phyloP scores from a whole-genome alignment of 2,329 filamentous ascomycete species.

The Alternaria ventricosa region DNA sequence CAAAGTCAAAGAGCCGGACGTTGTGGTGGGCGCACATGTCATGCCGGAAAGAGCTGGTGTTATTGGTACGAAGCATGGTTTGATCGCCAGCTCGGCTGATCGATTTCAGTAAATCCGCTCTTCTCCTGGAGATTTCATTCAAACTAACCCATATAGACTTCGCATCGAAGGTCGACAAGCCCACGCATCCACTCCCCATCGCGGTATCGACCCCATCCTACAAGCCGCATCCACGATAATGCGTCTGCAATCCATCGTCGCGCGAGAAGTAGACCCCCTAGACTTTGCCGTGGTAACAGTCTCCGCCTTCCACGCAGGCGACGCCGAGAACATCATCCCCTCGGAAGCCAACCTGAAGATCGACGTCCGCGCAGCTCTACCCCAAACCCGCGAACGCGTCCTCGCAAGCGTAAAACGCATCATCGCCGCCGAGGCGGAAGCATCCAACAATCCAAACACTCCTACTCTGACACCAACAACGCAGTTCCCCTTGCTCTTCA shows the following conservation, averaged over 20 bases:
- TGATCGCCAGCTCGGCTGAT: slow-evolving; percentile 53
- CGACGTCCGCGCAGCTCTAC: slow-evolving; percentile 59
- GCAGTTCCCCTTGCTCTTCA: slow-evolving; percentile 59
- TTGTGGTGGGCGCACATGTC: slow-evolving; percentile 65
- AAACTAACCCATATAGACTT: slow-evolving; percentile 49
- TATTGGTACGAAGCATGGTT: slow-evolving; percentile 51
- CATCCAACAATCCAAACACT: slow-evolving; percentile 52
- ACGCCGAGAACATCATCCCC: slow-evolving; percentile 67
- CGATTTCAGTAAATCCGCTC: slow-evolving; percentile 34
- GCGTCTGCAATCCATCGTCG: slow-evolving; percentile 65
- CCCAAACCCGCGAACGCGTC: slow-evolving; percentile 56
- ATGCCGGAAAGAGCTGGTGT: slow-evolving; percentile 53
- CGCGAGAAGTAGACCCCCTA: slow-evolving; percentile 60
- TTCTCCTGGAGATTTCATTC: not conserved
- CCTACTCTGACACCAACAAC: slow-evolving; percentile 53
- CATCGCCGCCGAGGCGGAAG: slow-evolving; percentile 61
- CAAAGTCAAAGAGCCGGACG: slow-evolving; percentile 61
- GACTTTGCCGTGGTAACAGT: slow-evolving; percentile 66
- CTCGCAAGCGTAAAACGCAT: slow-evolving; percentile 59
- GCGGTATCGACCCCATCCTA: slow-evolving; percentile 64
- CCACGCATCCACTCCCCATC: slow-evolving; percentile 64
- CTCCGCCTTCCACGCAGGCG: slow-evolving; percentile 64
- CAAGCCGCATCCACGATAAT: slow-evolving; percentile 64
- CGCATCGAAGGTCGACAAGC: slow-evolving; percentile 66
- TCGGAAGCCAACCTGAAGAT: slow-evolving; percentile 62